Conservation (phyloP, 805 yeast genomes). For the Kazachstania bromeliacearum region DNA sequence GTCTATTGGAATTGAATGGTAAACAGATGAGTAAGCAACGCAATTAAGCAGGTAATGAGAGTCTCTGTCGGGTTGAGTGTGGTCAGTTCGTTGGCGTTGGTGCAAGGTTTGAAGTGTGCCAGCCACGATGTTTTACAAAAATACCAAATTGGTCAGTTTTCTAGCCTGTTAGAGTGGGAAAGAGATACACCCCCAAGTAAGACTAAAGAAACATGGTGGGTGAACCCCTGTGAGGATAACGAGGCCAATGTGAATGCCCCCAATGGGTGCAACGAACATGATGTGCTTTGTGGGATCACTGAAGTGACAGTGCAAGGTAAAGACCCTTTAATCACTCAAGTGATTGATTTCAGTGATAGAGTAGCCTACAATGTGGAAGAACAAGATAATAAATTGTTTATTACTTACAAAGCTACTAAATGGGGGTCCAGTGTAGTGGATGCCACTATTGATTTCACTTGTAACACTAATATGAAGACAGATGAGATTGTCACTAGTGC, state of each 20-base stretch:
- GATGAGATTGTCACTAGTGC: conserved; percentile 16
- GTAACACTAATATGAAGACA: conserved; percentile 35
- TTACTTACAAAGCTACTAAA: conserved; percentile 41
- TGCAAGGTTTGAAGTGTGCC: conserved; percentile 12
- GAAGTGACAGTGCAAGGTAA: conserved; percentile 41
- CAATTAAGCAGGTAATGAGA: too few relatives aligned
- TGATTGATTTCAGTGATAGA: conserved; percentile 43
- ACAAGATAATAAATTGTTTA: conserved; percentile 25
- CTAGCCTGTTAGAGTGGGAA: conserved; percentile 32
- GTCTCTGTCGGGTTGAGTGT: background rate
- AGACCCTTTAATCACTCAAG: conserved; percentile 44
- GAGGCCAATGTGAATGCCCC: conserved; percentile 29
- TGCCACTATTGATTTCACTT: conserved; percentile 40
- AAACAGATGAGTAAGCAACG: too few relatives aligned
- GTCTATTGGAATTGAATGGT: too few relatives aligned
- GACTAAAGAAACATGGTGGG: conserved; percentile 53
- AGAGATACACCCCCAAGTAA: conserved; percentile 72
- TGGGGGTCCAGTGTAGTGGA: conserved; percentile 61
- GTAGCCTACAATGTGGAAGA: conserved; percentile 22
- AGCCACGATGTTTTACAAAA: conserved; percentile 18
- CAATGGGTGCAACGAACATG: conserved; percentile 53
- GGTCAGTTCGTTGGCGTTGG: background rate
- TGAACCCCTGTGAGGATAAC: conserved; percentile 55
- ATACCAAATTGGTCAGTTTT: conserved; percentile 28
- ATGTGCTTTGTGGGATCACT: conserved; percentile 73